Conservation (phyloP, 345 rosid species). For the Xanthoceras sorbifolium region DNA sequence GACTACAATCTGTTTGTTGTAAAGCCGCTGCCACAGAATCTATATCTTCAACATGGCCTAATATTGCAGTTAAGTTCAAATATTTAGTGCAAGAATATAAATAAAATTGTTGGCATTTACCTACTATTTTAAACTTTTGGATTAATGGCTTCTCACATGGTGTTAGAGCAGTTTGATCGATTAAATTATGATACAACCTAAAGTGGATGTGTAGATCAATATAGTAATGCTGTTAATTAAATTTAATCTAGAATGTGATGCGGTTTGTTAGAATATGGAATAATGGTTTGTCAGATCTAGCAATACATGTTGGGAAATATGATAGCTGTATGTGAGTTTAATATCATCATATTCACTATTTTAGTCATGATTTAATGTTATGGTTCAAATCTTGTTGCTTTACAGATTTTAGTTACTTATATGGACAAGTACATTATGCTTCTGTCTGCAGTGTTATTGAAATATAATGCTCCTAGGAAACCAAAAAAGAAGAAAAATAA, state of each 20-base stretch:
- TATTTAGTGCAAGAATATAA: neutral
- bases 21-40: no score
- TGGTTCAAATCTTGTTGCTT: neutral
- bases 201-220: neutral
- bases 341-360: neutral
- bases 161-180: neutral
- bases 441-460: neutral
- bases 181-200: neutral
- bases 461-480: neutral
- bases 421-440: neutral
- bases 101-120: neutral
- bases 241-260: neutral
- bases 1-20: no score
- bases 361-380: neutral
- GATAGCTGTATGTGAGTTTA: neutral
- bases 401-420: neutral
- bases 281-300: neutral
- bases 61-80: slow-evolving; percentile 2
- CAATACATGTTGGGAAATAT: no score
- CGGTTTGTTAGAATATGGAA: neutral
- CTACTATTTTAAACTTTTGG: neutral
- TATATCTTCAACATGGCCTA: no score
- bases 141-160: neutral
- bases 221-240: neutral
- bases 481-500: neutral